phyloP scores from a whole-genome alignment of 257 asterid genomes.

The Solanum ossicruentum region DNA sequence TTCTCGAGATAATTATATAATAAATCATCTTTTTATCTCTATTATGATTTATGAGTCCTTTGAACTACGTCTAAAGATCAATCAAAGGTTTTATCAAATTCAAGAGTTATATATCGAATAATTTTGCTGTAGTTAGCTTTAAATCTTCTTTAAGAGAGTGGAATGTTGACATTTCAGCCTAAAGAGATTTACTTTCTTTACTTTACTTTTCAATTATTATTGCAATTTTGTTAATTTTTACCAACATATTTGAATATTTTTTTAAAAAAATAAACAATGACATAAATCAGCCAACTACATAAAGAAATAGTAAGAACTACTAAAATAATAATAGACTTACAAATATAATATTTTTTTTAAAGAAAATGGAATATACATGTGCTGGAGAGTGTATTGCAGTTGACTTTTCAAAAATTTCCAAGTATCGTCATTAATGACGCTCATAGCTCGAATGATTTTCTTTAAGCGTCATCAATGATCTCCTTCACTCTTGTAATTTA shows the following conservation, averaged over 20 bases:
- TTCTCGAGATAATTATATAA: background rate
- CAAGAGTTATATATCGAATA: background rate
- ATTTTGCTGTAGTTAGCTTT: too few relatives aligned
- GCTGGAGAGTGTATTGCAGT: background rate
- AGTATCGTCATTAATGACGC: slow-evolving; percentile 45
- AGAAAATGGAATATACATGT: slow-evolving; percentile 2
- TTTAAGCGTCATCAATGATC: background rate
- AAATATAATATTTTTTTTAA: background rate
- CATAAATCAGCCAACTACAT: background rate
- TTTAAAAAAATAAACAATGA: background rate
- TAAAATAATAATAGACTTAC: background rate
- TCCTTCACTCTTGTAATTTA: background rate
- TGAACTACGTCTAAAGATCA: background rate
- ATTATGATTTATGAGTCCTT: background rate
- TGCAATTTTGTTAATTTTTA: too few relatives aligned
- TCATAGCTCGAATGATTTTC: background rate
- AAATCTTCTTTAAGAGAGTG: too few relatives aligned
- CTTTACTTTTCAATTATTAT: too few relatives aligned
- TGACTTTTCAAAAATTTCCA: slow-evolving; percentile 6
- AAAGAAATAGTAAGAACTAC: background rate
- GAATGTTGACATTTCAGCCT: too few relatives aligned
- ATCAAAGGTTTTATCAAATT: background rate
- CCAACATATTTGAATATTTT: too few relatives aligned
- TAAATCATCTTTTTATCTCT: background rate
- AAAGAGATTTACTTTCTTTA: too few relatives aligned